These are phyloP conservation scores for Nadsonia commutata DNA, from an alignment of 1,139 yeast species.

Conservation along the genomic window DNA sequence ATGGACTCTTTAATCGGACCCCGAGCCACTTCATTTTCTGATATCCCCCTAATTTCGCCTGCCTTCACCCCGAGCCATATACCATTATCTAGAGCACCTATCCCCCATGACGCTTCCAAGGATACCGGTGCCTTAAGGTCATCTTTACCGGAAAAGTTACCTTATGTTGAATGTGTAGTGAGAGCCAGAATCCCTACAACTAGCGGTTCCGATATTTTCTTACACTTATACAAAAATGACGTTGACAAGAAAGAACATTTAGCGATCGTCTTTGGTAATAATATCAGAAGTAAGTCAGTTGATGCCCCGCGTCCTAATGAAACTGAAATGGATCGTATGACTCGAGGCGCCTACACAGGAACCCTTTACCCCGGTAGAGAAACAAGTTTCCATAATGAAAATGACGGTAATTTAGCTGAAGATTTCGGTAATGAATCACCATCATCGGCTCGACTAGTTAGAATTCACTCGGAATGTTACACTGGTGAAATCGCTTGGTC, in stretches of 20 bases:
- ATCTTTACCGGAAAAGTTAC: constrained; percentile 2
- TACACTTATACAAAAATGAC: constrained; percentile 78
- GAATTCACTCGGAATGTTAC: constrained; percentile 95
- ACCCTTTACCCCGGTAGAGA: constrained; percentile 73
- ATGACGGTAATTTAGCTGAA: constrained; percentile 23
- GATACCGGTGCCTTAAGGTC: constrained; percentile 1
- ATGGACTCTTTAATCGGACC: background rate
- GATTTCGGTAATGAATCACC: background rate
- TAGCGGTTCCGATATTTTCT: constrained; percentile 78
- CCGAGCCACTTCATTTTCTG: background rate
- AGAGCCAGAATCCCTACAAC: constrained; percentile 93
- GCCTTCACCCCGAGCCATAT: constrained; percentile 5
- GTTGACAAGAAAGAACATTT: constrained; percentile 86
- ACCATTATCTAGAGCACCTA: constrained; percentile 4
- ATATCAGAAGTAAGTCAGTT: constrained; percentile 62
- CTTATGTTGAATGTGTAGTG: constrained; percentile 6
- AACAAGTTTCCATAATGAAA: constrained; percentile 46
- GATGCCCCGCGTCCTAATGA: constrained; percentile 52
- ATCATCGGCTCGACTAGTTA: constrained; percentile 33
- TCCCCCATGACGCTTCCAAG: constrained; percentile 2
- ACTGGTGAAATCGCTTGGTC: constrained; percentile 99
- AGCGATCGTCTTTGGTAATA: constrained; percentile 94
- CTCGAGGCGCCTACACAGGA: constrained; percentile 93
- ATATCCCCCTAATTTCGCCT: constrained; percentile 4
- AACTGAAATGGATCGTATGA: constrained; percentile 86